Evolutionary conservation across 2,329 filamentous ascomycete genomes (phyloP).

Genomic region (Arthrobotrys megalospora): DNA sequence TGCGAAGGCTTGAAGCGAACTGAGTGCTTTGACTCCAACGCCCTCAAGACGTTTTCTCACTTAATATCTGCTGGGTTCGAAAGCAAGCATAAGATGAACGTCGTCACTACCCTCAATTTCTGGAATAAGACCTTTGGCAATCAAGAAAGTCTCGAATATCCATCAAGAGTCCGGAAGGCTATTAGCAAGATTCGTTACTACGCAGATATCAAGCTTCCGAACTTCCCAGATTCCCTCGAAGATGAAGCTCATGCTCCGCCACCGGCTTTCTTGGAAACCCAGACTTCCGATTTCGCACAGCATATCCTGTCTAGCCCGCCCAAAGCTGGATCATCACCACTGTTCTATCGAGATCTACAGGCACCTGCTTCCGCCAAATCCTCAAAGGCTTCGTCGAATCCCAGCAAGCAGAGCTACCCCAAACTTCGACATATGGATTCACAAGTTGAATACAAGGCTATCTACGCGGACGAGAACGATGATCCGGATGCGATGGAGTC

Average conservation of each 20-base stretch:
- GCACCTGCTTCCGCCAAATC: conserved; percentile 41
- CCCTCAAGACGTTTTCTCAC: conserved; percentile 41
- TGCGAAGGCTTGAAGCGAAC: conserved; percentile 37
- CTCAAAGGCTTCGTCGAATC: conserved; percentile 62
- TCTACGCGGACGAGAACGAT: conserved; percentile 70
- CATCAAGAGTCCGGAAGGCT: conserved; percentile 75
- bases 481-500: conserved; percentile 73
- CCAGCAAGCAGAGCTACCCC: conserved; percentile 31
- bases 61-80: conserved; percentile 49
- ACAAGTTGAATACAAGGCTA: conserved; percentile 81
- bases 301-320: conserved; percentile 42
- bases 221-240: conserved; percentile 67
- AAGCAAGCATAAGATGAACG: conserved; percentile 41
- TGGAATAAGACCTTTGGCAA: conserved; percentile 82
- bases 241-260: conserved; percentile 67
- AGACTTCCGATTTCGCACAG: conserved; percentile 46
- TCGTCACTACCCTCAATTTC: conserved; percentile 51
- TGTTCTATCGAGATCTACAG: conserved; percentile 53
- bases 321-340: conserved; percentile 43
- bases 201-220: conserved; percentile 71
- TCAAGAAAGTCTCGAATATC: conserved; percentile 75
- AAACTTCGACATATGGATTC: conserved; percentile 78
- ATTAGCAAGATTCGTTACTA: conserved; percentile 75
- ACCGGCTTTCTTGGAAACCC: conserved; percentile 62
- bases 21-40: conserved; percentile 37